Percentiles rank a stretch among this genome's conserved stretches.
phyloP scores from a whole-genome alignment of 2,329 filamentous ascomycete species.

The Thyridium curvatum region DNA sequence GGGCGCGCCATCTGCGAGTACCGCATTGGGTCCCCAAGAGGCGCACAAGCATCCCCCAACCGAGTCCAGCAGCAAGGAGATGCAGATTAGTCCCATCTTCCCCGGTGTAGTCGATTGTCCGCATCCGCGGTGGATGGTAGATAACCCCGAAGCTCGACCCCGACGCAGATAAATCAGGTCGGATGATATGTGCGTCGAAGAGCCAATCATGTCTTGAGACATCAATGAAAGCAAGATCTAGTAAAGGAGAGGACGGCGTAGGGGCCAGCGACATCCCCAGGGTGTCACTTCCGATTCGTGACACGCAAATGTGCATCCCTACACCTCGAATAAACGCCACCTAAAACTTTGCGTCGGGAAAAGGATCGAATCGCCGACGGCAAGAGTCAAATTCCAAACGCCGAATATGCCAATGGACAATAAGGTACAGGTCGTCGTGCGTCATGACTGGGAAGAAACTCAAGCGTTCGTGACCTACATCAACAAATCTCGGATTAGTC shows the following conservation, averaged over 20 bases:
- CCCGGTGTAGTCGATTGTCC: too few relatives aligned
- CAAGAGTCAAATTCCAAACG: slow-evolving; percentile 23
- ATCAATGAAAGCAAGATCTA: slow-evolving; percentile 15
- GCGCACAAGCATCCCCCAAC: too few relatives aligned
- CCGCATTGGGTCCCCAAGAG: too few relatives aligned
- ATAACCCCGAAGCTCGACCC: too few relatives aligned
- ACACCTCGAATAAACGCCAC: slow-evolving; percentile 6
- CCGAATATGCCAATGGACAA: slow-evolving; percentile 28
- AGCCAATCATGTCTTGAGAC: slow-evolving; percentile 2
- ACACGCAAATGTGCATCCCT: slow-evolving; percentile 3
- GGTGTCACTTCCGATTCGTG: slow-evolving; percentile 18
- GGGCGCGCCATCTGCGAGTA: too few relatives aligned
- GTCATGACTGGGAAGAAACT: slow-evolving; percentile 28
- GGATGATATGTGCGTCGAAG: too few relatives aligned
- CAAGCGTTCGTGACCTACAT: slow-evolving; percentile 53
- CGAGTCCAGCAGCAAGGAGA: too few relatives aligned
- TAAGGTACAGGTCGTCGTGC: slow-evolving; percentile 33
- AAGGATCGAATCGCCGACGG: slow-evolving; percentile 13
- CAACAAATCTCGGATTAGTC: neutral
- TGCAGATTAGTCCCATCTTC: too few relatives aligned
- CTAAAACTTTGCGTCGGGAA: slow-evolving; percentile 6
- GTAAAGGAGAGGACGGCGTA: slow-evolving; percentile 34
- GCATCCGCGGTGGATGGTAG: too few relatives aligned
- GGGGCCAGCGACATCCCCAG: slow-evolving; percentile 17
- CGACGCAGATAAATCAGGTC: too few relatives aligned